A percentile compares a stretch with the other conserved stretches of the same genome.
These are phyloP conservation scores for Rhazya stricta DNA, from an alignment of 257 asterid species.

Conservation along the genomic window DNA sequence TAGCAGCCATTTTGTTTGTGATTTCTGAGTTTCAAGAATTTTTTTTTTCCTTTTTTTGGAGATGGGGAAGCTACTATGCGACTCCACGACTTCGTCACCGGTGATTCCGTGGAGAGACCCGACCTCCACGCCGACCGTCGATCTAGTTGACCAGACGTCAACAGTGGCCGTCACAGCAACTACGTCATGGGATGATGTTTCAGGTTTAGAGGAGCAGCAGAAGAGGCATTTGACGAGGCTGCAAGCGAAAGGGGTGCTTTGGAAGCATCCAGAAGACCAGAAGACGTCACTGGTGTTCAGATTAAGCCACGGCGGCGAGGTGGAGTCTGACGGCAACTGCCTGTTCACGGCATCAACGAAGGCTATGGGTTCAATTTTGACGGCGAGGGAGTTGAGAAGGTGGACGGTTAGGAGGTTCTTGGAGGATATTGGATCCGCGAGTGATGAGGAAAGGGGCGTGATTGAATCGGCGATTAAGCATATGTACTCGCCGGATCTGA, in stretches of 20 bases:
- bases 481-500: constrained; percentile 94
- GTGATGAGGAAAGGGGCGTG: constrained; percentile 39
- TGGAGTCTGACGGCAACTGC: constrained; percentile 83
- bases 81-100: constrained; percentile 82
- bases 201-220: constrained; percentile 80
- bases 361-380: constrained; percentile 38
- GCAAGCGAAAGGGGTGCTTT: constrained; percentile 66
- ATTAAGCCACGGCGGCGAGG: constrained; percentile 85
- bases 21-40: neutral
- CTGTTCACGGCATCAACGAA: constrained; percentile 74
- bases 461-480: constrained; percentile 64
- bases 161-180: constrained; percentile 15
- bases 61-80: constrained; percentile 91
- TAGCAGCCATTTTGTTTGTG: neutral
- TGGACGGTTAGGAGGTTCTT: constrained; percentile 64
- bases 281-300: constrained; percentile 46
- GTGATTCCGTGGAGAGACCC: constrained; percentile 87
- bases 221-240: constrained; percentile 53
- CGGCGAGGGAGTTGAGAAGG: constrained; percentile 64
- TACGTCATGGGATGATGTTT: constrained; percentile 59
- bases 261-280: constrained; percentile 77
- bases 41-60: neutral
- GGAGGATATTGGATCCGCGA: constrained; percentile 70
- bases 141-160: constrained; percentile 42
- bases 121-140: constrained; percentile 52